Base-by-base conservation (phyloP, 2,329 filamentous ascomycete genomes). In the Leptographium flavum region DNA sequence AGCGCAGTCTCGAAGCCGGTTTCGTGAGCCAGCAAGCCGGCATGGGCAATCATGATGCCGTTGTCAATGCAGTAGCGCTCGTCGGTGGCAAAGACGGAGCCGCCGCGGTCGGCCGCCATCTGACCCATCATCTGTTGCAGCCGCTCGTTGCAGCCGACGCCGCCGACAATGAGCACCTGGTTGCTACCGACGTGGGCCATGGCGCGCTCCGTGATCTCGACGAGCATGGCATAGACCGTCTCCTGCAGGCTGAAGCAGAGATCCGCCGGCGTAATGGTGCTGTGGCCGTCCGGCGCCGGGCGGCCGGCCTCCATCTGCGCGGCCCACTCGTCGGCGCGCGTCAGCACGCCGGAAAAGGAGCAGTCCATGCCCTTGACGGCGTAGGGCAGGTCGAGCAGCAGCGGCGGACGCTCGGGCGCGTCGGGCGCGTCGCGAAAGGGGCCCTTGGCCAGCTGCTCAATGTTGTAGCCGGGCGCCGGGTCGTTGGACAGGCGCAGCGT, bases 51-150 rank as follows among this genome's bases (percentile, higher is more conserved):
- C 92, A 98, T 98, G 59, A 98, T 96, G 41, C 92, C 92, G 57
- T 98, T 98, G 63, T 98, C 92, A 55, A 98, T 98, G 61, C 92
- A 98, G 61, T 94, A 98, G 39, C 92, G 73, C 69, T 98, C 92
- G 60, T 98, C 92, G 0, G 90, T 96, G 22, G 92, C 88, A 64
- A 84, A 95, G 4, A 96, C 86, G 56, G 79, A 88, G 4, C 92
- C 92, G 44, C 87, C 86, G 32, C 92, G 70, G 61, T 94, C 88
- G 38, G 70, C 70, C 15, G 88, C 90, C 92, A 98, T 98, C 39
- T 83, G 70, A 15, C 86, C 88, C 92, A 98, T 98, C 92, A 98
- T 98, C 56, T 94, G 79, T 67, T 98, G 92, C 53, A 98, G 61
- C 4, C 92, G 75, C 66, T 94, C 82, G 60, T 98, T 98, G 61